Percentiles rank a stretch among this genome's conserved stretches.
phyloP scores from a whole-genome alignment of 139 green algal species.

The Trebouxia sp. region DNA sequence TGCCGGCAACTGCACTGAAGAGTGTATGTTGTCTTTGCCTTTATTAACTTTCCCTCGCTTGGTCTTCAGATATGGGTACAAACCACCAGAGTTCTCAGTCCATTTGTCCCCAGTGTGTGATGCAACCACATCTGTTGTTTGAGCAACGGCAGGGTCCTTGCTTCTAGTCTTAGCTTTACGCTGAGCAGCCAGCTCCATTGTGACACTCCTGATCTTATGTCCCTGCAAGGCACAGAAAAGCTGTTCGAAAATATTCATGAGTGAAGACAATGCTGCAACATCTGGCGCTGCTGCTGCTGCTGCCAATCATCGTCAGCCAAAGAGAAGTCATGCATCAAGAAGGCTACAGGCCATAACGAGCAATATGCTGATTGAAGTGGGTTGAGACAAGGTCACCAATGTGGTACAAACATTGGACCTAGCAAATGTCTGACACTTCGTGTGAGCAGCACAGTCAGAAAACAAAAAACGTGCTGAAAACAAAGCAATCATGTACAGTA shows the following conservation, averaged over 20 bases:
- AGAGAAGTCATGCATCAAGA: too few species aligned
- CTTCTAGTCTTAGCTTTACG: not conserved
- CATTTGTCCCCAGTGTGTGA: constrained; percentile 13
- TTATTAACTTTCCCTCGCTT: constrained; percentile 8
- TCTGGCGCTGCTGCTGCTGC: too few species aligned
- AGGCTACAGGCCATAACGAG: too few species aligned
- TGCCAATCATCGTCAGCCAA: too few species aligned
- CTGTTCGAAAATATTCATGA: not conserved
- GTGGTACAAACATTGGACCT: too few species aligned
- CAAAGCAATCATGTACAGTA: too few species aligned
- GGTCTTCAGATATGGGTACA: constrained; percentile 12
- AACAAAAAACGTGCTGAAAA: too few species aligned
- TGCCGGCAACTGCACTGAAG: not conserved
- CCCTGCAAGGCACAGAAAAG: not conserved
- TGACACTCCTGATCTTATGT: not conserved
- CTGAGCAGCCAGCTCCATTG: not conserved
- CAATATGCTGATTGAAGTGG: too few species aligned
- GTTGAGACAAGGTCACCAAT: too few species aligned
- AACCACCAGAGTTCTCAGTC: not conserved
- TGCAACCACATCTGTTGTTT: constrained; percentile 7
- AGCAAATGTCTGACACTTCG: too few species aligned
- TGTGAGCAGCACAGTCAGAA: too few species aligned
- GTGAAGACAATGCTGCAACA: not conserved
- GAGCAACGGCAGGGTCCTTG: not conserved
- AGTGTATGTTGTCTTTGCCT: not conserved